Base-by-base conservation (phyloP, 371 early-diverging fungal species). In the Lichtheimia corymbifera region DNA sequence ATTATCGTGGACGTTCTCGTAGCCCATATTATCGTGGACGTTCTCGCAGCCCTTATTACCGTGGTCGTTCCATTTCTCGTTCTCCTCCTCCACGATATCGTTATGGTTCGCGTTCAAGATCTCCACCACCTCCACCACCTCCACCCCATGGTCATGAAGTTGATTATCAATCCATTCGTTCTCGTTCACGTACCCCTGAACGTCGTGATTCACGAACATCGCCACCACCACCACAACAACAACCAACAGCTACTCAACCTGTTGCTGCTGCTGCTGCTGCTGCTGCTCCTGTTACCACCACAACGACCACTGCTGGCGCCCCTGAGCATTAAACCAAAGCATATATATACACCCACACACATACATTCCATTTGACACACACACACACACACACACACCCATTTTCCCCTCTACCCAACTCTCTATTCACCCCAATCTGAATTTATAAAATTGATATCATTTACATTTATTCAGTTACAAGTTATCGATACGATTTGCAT, bases 21-120 rank as follows among this genome's bases (percentile, higher is more conserved):
- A 18, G 18, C 17, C 47, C 47, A 2, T n/a, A 47, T 47, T 47
- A 47, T 17, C 18, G 47, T 22, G n/a, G 18, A 0, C 47, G 47
- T 9, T 47, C 47, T 47, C 47, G 47, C 5, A 18, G 18, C 17
- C 47, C 47, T 47, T n/a, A 47, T 47, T 47, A 47, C 17, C 47
- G 18, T n/a, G 18, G 18, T 18, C 47, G 18, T 22, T 22, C 47
- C 5, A 22, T 22, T 47, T n/a, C 18, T 47, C 18, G 47, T 47
- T n/a, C n/a, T n/a, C 47, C 22, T 5, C 47, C 47, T 47, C 47
- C 47, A 17, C 14, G 47, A 47, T 35, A 35, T 35, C 35, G 35
- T 30, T 59, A 58, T 40, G 63, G 59, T 24, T 66, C 66, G n/a
- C 63, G 61, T 49, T 62, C 66, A 22, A 66, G 70, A 12, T 61